Evolutionary conservation across 108 stramenopile genomes (phyloP), one percentile per base, ranked within the genome.

Genomic region (Nannochloropsis gaditana): DNA sequence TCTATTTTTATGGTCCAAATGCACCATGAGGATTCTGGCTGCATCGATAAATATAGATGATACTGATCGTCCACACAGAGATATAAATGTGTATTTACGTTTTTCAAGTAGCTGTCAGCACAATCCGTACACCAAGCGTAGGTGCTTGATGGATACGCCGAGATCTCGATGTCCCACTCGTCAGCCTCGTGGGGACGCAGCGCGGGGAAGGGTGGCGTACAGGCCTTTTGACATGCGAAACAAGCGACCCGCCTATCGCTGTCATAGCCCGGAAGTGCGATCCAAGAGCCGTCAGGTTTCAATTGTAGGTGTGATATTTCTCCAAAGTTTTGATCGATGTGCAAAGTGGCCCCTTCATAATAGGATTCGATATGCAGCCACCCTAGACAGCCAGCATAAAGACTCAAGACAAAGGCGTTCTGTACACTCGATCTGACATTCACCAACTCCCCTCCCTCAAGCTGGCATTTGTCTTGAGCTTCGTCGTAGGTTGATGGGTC

Each of bases 1-100:
- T 73, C 59, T 15, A 73, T n/a, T 73, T n/a, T n/a, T 73, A 73
- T n/a, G 59, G 59, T 73, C 59, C 59, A 73, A 15, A 73, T n/a
- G 59, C 59, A 73, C 59, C 59, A 73, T 2, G 59, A n/a, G 4
- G n/a, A 4, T 15, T 73, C 59, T n/a, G 19, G 59, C 8, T 73
- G 19, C 59, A 15, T n/a, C 59, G 4, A 6, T 3, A 73, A 0
- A 0, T 73, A 73, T 73, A n/a, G 59, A 4, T n/a, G 59, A n/a
- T 73, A n/a, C n/a, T 73, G 59, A n/a, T 73, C 59, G 8, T 73
- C 59, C n/a, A n/a, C 59, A 6, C 59, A 73, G 59, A 73, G 2
- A n/a, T 73, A 73, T n/a, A n/a, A n/a, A n/a, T 8, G 15, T 15
- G 59, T n/a, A 73, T 73, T 4, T 15, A 73, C n/a, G 59, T n/a